These are phyloP conservation scores for Coniferiporia sulphurascens DNA, from an alignment of 1,284 basidiomycete genomes.

Conservation along the genomic window DNA sequence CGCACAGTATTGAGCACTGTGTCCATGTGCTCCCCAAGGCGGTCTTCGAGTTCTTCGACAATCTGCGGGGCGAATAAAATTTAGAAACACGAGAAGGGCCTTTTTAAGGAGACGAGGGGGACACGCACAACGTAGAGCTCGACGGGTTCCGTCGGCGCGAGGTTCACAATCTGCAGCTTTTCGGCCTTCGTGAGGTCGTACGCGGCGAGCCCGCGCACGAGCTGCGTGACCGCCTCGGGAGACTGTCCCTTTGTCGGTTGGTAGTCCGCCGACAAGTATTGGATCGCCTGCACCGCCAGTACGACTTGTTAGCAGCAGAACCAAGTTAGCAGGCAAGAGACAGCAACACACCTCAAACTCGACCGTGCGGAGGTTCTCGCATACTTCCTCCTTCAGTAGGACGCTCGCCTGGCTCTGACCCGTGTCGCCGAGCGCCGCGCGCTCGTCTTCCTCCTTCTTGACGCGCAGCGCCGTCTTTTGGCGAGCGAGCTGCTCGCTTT, in stretches of 20 bases:
- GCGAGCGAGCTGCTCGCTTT: constrained; percentile 63
- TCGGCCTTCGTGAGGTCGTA: constrained; percentile 85
- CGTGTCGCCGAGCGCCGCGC: constrained; percentile 27
- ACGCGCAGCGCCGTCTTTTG: constrained; percentile 59
- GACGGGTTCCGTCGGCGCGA: constrained; percentile 77
- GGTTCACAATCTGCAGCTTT: constrained; percentile 86
- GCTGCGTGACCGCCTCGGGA: constrained; percentile 54
- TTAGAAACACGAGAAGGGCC: not conserved
- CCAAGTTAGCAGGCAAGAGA: constrained; percentile 1
- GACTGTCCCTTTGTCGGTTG: constrained; percentile 70
- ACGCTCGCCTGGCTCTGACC: constrained; percentile 8
- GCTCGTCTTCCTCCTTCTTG: constrained; percentile 64
- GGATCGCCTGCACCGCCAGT: constrained; percentile 56
- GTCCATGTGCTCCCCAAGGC: constrained; percentile 69
- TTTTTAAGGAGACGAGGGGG: not conserved
- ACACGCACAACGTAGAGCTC: constrained; percentile 84
- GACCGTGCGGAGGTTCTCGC: constrained; percentile 82
- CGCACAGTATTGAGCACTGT: constrained; percentile 61
- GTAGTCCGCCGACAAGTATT: constrained; percentile 72
- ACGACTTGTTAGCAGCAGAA: constrained; percentile 1
- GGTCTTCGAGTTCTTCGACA: constrained; percentile 84
- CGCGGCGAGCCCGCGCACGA: constrained; percentile 63
- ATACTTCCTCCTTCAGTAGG: constrained; percentile 41
- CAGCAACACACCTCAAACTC: constrained; percentile 72
- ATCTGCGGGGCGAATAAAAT: constrained; percentile 46